phyloP scores from a whole-genome alignment of 106 monocot genomes.

The Iris macrosiphon region DNA sequence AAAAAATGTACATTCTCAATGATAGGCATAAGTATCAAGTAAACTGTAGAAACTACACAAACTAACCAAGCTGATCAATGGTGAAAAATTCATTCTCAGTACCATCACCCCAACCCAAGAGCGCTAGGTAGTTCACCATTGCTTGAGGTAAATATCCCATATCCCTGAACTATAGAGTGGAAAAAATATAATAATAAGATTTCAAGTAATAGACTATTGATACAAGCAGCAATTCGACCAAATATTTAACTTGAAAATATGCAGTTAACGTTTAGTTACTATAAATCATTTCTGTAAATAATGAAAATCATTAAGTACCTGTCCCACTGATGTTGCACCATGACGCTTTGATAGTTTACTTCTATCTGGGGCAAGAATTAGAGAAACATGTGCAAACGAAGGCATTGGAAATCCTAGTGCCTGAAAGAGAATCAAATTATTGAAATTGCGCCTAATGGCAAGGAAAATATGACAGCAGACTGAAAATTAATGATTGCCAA shows the following conservation, averaged over 20 bases:
- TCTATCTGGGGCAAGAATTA: slow-evolving; percentile 96
- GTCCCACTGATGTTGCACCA: slow-evolving; percentile 99
- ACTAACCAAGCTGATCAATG: slow-evolving; percentile 83
- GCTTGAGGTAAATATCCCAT: slow-evolving; percentile 98
- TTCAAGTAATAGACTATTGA: not conserved
- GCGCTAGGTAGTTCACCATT: slow-evolving; percentile 92
- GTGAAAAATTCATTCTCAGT: slow-evolving; percentile 98
- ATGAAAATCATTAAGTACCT: slow-evolving; percentile 34
- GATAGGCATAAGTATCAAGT: not conserved
- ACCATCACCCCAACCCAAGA: slow-evolving; percentile 99
- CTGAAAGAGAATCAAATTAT: slow-evolving; percentile 22
- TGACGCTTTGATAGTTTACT: slow-evolving; percentile 99
- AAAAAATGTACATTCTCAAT: slow-evolving; percentile 1
- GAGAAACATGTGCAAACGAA: slow-evolving; percentile 93
- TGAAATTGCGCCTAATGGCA: not conserved
- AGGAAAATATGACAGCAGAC: not conserved
- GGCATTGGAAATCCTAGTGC: slow-evolving; percentile 93
- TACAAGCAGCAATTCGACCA: not conserved
- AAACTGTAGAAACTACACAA: slow-evolving; percentile 3
- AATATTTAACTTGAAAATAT: not conserved
- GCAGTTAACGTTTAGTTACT: no score
- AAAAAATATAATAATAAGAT: not conserved
- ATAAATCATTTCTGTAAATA: not conserved
- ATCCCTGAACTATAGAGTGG: slow-evolving; percentile 61
- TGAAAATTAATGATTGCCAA: not conserved